Base-by-base conservation (phyloP, 1,139 yeast species). In the Pichia sp. region DNA sequence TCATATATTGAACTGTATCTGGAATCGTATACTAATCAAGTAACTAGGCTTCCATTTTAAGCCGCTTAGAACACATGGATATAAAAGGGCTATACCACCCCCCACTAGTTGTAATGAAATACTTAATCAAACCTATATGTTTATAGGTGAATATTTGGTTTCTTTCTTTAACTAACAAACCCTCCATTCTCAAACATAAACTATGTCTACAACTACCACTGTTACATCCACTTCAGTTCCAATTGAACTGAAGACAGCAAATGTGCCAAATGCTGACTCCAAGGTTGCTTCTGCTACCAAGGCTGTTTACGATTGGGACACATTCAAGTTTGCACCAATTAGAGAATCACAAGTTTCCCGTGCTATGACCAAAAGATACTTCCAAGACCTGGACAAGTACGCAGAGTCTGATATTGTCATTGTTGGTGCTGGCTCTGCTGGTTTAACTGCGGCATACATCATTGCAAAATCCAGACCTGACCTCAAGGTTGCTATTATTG, bases 341-440 rank as follows among this genome's bases (percentile, higher is more conserved):
- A 69, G 88, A 44, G 91, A 81, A 61, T 76, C 86, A 9, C 76
- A 83, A 4, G 88, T 81, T 25, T 78, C 88, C n/a, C 69, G 91
- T 44, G 91, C 91, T 26, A 81, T 82, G 91, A 80, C 88, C 34
- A 68, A 65, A 48, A 73, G 91, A 46, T 82, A 81, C 63, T 81
- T 80, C 57, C 71, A 72, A 32, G 91, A 81, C 53, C 62, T 81
- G 52, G 85, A 81, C 62, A 78, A 74, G 56, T 79, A 72, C 55
- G 78, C 87, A 23, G 88, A 81, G 51, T 72, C 82, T 16, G 91
- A 81, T 45, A 72, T 81, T 33, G 84, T 81, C 28, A 75, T 81
- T 51, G 70, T 81, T 45, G 91, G 91, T 39, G 88, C 87, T 28
- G 91, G 91, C 26, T 77, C 85, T 17, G 78, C 86, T 29, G 91